Evolutionary conservation across 2,329 filamentous ascomycete genomes (phyloP), one percentile per base, ranked within the genome.

Genomic region (Aspergillus ruber): DNA sequence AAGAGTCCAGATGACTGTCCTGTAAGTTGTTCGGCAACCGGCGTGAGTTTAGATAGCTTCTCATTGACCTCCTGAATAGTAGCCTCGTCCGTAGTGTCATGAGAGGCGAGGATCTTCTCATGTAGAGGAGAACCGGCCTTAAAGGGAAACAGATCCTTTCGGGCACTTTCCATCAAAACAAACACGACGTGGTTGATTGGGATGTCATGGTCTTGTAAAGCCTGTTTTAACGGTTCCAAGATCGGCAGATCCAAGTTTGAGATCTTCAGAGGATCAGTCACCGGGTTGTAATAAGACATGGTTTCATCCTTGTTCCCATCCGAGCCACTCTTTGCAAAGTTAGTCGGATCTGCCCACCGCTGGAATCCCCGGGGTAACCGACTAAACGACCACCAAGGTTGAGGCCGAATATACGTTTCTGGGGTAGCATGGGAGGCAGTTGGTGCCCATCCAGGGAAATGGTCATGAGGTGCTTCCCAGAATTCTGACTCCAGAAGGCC

Each of bases 361-460:
- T 50, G 17, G 42, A 65, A 65, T 9, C 62, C 62, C 13, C 42
- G 45, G 12, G 62, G 62, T 25, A 63, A 50, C n/a, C 33, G 15
- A 7, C 50, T 43, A 17, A 53, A 51, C 7, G 60, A 50, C 62
- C 62, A 65, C 20, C 45, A 43, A 3, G 58, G 61, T 3, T 18
- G 25, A 15, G 5, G 41, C 15, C n/a, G 18, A 5, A 18, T n/a
- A 18, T 44, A 44, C 0, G 40, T 40, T 15, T 51, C 43, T 17
- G 29, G 27, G 13, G 55, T 48, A 38, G 17, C 3, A 0, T 45
- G 18, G 15, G 54, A 49, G 21, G 29, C 43, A 2, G 53, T 56
- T 3, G 61, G 61, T 2, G 56, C 54, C 63, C 63, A 65, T 25
- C 62, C 63, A 45, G 63, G 64, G 54, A 56, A 65, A 38, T 62